Conservation (phyloP, 1,284 basidiomycete species). For the Inonotus hispidus region DNA sequence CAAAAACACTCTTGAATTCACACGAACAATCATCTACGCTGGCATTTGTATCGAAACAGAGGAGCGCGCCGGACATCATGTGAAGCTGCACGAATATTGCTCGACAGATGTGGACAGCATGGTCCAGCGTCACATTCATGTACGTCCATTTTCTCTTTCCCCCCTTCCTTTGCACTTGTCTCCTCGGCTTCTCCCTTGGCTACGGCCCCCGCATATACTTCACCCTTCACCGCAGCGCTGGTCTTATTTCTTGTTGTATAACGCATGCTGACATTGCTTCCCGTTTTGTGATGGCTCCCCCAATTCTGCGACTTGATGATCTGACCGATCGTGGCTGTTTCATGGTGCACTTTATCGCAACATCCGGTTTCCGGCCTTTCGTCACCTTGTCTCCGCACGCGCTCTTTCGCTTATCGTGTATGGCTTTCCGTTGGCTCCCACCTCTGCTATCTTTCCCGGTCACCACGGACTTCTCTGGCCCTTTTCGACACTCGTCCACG, state of each 20-base stretch:
- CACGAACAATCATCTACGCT: not conserved
- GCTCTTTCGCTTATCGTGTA: not conserved
- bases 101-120: conserved; percentile 49
- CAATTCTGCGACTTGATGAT: not conserved
- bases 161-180: not conserved
- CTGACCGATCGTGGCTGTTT: not conserved
- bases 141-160: conserved; percentile 25
- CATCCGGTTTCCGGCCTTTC: not conserved
- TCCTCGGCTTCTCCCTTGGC: not conserved
- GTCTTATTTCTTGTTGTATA: not conserved
- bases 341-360: not conserved
- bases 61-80: conserved; percentile 47
- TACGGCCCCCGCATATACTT: not conserved
- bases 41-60: conserved; percentile 28
- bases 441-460: not conserved
- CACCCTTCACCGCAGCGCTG: not conserved
- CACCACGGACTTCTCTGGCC: not conserved
- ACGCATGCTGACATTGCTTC: not conserved
- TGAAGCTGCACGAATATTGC: conserved; percentile 61
- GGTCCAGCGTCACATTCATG: conserved; percentile 43
- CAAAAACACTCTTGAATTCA: not conserved
- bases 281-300: not conserved
- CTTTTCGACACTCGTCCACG: not conserved
- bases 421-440: not conserved
- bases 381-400: not conserved